Evolutionary conservation across 2,329 filamentous ascomycete species (phyloP).

Genomic region (Diaporthe sp.): DNA sequence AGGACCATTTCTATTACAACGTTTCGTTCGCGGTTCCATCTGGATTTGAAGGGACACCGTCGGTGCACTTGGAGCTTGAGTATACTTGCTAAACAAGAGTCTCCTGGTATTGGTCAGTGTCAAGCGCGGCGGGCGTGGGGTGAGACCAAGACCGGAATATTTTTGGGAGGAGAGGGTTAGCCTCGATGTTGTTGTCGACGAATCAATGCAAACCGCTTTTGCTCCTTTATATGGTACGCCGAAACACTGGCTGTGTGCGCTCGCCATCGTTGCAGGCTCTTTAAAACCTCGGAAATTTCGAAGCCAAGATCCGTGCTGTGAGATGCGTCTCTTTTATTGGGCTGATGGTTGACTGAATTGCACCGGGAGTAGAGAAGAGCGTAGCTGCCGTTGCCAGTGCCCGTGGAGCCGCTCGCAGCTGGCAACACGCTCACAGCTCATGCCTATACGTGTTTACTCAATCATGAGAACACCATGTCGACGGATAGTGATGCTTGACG

Average conservation of each 20-base stretch:
- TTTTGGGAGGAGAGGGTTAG: no score
- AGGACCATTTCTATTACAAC: constrained; percentile 60
- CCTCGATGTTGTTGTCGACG: neutral
- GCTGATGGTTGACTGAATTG: no score
- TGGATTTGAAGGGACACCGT: constrained; percentile 52
- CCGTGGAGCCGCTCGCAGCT: no score
- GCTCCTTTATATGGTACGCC: neutral
- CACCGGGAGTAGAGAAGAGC: neutral
- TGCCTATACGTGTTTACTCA: no score
- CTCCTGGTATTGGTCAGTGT: no score
- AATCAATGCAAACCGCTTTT: neutral
- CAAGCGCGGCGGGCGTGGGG: no score
- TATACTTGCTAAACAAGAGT: constrained; percentile 31
- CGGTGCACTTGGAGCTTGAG: constrained; percentile 28
- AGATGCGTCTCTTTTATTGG: no score
- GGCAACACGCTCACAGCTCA: neutral
- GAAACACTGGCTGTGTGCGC: no score
- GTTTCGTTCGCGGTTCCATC: constrained; percentile 60
- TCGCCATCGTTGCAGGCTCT: neutral
- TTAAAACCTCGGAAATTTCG: no score
- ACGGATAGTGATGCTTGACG: neutral
- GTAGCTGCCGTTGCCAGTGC: no score
- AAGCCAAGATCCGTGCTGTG: neutral
- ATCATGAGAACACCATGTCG: neutral
- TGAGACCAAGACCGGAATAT: neutral